Base-by-base conservation (phyloP, 805 yeast genomes). In the Starmerella etchellsii region DNA sequence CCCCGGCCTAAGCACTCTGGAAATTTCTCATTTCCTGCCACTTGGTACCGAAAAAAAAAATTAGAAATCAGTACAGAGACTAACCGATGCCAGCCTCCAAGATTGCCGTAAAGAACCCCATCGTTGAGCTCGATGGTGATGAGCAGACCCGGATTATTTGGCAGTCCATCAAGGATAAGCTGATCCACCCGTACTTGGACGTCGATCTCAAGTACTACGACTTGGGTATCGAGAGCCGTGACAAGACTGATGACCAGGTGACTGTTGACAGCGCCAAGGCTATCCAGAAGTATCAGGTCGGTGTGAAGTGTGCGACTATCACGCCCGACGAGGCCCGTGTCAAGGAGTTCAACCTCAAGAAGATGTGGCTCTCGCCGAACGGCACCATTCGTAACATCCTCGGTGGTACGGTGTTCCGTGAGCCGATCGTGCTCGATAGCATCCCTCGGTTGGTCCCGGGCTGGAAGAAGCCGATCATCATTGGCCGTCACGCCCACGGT, bases 321-420 rank as follows among this genome's bases (percentile, higher is more conserved):
- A 88, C 97, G n/a, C 96, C 97, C 7, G 65, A 61, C 43, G 97
- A 88, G 67, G 91, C 83, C 36, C 76, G 97, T 56, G 96, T 88
- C 39, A 68, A 81, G 62, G 97, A 88, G 64, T 88, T 84, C 64
- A 67, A 72, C 42, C 71, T 88, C 62, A 85, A 88, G 68, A 81
- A 85, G 63, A 88, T 88, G 97, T 88, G 96, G 96, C 71, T 80
- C 45, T 83, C 95, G 14, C 97, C 97, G 49, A 88, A 88, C 64
- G 97, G 97, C 46, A 88, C 97, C 37, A 82, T 88, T 61, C 78
- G 97, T 66, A 88, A 88, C 68, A 79, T 88, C 47, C 68, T 88
- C 46, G 95, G 95, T 37, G 97, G 97, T 45, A 88, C 96, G 23
- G 95, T 88, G 34, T 88, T 88, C 72, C 75, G 97, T 58, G 97